phyloP scores from a whole-genome alignment of 345 rosid species.

The Aethionema arabicum region DNA sequence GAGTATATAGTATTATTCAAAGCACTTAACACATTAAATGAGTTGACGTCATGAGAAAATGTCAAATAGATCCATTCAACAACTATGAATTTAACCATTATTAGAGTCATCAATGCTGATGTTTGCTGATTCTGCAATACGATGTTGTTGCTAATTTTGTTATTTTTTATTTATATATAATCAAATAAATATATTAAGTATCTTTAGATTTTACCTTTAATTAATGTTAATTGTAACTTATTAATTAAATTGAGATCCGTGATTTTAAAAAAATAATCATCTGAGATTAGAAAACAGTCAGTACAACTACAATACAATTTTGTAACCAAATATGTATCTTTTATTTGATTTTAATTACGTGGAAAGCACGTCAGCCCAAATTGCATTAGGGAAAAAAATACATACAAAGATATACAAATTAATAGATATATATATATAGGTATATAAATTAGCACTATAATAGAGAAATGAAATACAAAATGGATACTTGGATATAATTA shows the following conservation, averaged over 20 bases:
- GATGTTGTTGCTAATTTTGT: slow-evolving; percentile 19
- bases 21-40: slow-evolving; percentile 3
- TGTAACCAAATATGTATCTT: neutral
- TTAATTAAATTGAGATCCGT: neutral
- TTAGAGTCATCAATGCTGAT: slow-evolving; percentile 27
- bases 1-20: too few relatives aligned
- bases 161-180: neutral
- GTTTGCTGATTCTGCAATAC: slow-evolving; percentile 23
- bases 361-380: slow-evolving; percentile 35
- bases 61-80: slow-evolving; percentile 15
- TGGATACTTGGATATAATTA: slow-evolving; percentile 22
- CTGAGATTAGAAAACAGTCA: slow-evolving; percentile 14
- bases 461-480: slow-evolving; percentile 15
- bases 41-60: slow-evolving; percentile 22
- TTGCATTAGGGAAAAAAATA: neutral
- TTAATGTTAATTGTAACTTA: slow-evolving; percentile 7
- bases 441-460: slow-evolving; percentile 13
- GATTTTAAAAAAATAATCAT: neutral
- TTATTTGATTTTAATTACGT: slow-evolving; percentile 19
- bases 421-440: neutral
- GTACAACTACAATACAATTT: neutral
- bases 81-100: slow-evolving; percentile 9
- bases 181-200: neutral
- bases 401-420: slow-evolving; percentile 17
- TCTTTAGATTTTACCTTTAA: slow-evolving; percentile 1